Conservation (phyloP, 2,329 filamentous ascomycete species). For the Hypoxylon sp. region DNA sequence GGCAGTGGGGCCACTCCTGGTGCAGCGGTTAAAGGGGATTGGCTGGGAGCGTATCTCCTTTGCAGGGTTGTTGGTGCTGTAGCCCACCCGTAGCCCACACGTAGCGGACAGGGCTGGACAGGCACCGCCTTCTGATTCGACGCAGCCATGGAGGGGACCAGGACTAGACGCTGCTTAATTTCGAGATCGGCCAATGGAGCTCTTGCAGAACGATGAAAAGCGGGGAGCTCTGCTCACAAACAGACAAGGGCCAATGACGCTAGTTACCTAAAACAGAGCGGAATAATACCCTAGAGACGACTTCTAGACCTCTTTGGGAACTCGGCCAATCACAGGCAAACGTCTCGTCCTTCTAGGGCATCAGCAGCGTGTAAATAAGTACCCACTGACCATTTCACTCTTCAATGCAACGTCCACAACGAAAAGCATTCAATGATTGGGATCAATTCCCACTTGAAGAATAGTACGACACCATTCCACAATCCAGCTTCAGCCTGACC, state of each 20-base stretch:
- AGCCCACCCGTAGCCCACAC: conserved; percentile 26
- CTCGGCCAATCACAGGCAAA: conserved; percentile 20
- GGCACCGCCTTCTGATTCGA: conserved; percentile 51
- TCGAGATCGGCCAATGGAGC: conserved; percentile 41
- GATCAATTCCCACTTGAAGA: conserved; percentile 19
- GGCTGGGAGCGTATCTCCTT: conserved; percentile 35
- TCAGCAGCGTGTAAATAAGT: conserved; percentile 20
- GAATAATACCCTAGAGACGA: conserved; percentile 20
- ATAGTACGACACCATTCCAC: conserved; percentile 6
- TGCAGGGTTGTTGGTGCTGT: conserved; percentile 28
- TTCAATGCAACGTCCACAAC: conserved; percentile 24
- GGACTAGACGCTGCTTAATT: conserved; percentile 48
- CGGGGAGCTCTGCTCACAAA: conserved; percentile 36
- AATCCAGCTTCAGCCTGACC: conserved; percentile 2
- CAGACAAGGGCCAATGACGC: conserved; percentile 37
- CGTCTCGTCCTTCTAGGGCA: background rate
- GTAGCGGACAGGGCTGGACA: conserved; percentile 35
- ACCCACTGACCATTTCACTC: conserved; percentile 27
- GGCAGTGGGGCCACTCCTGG: conserved; percentile 26
- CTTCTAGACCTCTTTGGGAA: conserved; percentile 24
- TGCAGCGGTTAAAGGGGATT: conserved; percentile 37
- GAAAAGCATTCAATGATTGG: conserved; percentile 7
- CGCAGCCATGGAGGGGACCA: conserved; percentile 22
- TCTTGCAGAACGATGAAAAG: conserved; percentile 23
- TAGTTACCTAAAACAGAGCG: conserved; percentile 34